These are phyloP conservation scores for Metschnikowia aberdeeniae DNA, from an alignment of 805 yeast genomes.

Conservation along the genomic window DNA sequence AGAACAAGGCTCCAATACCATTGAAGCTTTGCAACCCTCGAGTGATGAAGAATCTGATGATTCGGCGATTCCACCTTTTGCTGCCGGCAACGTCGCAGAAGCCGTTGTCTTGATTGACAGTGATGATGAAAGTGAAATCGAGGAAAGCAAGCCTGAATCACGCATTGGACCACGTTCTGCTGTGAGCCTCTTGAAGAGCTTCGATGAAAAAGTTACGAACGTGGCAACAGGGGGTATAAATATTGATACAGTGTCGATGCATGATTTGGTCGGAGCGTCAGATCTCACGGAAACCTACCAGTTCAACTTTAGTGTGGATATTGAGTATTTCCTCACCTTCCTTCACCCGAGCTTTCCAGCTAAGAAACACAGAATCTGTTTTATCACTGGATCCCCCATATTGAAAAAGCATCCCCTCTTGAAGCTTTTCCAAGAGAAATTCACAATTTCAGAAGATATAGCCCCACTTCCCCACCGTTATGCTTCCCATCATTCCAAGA, in stretches of 20 bases:
- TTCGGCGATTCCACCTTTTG: background rate
- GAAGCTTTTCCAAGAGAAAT: slow-evolving; percentile 12
- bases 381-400: slow-evolving; percentile 27
- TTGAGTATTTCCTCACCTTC: slow-evolving; percentile 35
- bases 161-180: slow-evolving; percentile 14
- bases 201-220: slow-evolving; percentile 19
- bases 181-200: slow-evolving; percentile 25
- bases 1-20: background rate
- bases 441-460: slow-evolving; percentile 28
- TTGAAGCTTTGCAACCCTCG: background rate
- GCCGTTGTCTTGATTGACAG: slow-evolving; percentile 2
- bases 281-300: slow-evolving; percentile 37
- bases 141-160: background rate
- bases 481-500: slow-evolving; percentile 62
- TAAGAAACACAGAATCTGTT: slow-evolving; percentile 21
- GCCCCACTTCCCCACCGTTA: slow-evolving; percentile 31
- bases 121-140: background rate
- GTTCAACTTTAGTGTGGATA: slow-evolving; percentile 47
- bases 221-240: slow-evolving; percentile 15
- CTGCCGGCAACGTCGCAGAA: background rate
- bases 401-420: slow-evolving; percentile 5
- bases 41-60: background rate
- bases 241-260: slow-evolving; percentile 25
- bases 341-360: slow-evolving; percentile 23
- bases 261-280: slow-evolving; percentile 27